Conservation (phyloP, 164 flowering plant species). For the Macadamia tetraphylla region DNA sequence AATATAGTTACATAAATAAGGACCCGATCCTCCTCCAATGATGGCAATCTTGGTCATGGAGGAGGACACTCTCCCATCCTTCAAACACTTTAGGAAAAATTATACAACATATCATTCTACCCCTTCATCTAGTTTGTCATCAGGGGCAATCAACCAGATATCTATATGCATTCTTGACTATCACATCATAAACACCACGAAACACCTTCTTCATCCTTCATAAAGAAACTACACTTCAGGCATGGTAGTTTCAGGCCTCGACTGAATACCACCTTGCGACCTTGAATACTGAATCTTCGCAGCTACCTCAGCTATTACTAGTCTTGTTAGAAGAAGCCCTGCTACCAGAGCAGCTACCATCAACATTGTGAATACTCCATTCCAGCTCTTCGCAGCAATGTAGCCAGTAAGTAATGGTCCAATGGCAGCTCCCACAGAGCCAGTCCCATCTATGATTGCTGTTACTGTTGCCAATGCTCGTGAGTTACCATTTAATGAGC, state of each 20-base stretch:
- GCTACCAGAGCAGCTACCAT: conserved; percentile 65
- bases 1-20: too few species aligned
- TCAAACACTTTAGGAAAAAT: not conserved
- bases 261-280: conserved; percentile 9
- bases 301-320: conserved; percentile 59
- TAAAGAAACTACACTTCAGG: not conserved
- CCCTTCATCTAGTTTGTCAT: conserved; percentile 6
- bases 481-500: conserved; percentile 59
- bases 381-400: conserved; percentile 64
- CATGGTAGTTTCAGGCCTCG: conserved; percentile 22
- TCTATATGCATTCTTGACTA: not conserved
- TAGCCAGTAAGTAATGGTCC: conserved; percentile 76
- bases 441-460: conserved; percentile 86
- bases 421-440: conserved; percentile 76
- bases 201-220: not conserved
- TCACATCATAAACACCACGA: not conserved
- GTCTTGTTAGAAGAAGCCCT: conserved; percentile 54
- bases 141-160: conserved; percentile 3
- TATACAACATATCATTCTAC: conserved; percentile 3
- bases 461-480: conserved; percentile 79
- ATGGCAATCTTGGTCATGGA: not conserved
- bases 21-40: not conserved
- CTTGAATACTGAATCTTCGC: conserved; percentile 42
- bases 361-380: conserved; percentile 62
- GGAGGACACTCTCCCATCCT: not conserved